These are phyloP conservation scores for Ceratocystis albifundus DNA, from an alignment of 2,329 filamentous ascomycete species.

Conservation along the genomic window DNA sequence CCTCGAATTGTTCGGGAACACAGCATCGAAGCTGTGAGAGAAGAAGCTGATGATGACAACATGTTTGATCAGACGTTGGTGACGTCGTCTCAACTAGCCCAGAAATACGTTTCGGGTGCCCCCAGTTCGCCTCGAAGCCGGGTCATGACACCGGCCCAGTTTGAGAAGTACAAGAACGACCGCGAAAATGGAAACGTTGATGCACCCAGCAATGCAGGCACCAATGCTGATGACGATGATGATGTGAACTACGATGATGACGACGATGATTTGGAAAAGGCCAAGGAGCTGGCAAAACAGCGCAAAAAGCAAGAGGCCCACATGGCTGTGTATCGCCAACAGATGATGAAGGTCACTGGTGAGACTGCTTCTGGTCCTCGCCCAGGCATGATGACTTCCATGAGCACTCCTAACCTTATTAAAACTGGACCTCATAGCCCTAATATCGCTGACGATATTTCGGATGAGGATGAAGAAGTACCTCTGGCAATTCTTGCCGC, in stretches of 20 bases:
- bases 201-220: constrained; percentile 32
- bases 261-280: constrained; percentile 68
- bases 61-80: constrained; percentile 41
- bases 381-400: constrained; percentile 45
- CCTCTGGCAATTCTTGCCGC: constrained; percentile 77
- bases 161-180: constrained; percentile 68
- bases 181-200: constrained; percentile 45
- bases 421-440: constrained; percentile 28
- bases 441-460: constrained; percentile 37
- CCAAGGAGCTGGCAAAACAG: constrained; percentile 60
- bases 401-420: constrained; percentile 51
- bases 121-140: constrained; percentile 47
- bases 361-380: constrained; percentile 32
- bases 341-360: constrained; percentile 94
- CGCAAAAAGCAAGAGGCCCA: constrained; percentile 81
- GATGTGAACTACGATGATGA: constrained; percentile 59
- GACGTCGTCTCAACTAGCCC: constrained; percentile 31
- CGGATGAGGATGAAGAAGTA: constrained; percentile 78
- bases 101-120: constrained; percentile 31
- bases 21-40: not conserved
- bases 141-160: constrained; percentile 82
- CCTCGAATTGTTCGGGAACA: not conserved
- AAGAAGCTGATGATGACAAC: constrained; percentile 37
- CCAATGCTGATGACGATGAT: constrained; percentile 47
- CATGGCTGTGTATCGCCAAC: constrained; percentile 78